These are phyloP conservation scores for Avena sativa DNA, from an alignment of 176 grass and related monocot genomes.

Conservation along the genomic window DNA sequence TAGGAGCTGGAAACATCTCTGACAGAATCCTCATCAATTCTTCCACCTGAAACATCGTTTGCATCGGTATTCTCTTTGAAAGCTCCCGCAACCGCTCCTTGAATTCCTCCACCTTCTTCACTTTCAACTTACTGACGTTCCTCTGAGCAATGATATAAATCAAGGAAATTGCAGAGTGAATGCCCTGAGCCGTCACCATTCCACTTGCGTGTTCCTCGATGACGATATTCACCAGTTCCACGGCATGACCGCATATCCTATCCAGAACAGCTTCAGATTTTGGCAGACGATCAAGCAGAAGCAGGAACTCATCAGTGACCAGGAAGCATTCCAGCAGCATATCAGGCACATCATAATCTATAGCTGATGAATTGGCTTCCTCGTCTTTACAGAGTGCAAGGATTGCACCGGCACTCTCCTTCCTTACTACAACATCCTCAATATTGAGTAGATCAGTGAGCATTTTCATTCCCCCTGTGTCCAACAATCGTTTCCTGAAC, in stretches of 20 bases:
- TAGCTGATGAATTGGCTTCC: constrained; percentile 28
- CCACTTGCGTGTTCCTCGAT: constrained; percentile 16
- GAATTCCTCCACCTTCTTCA: constrained; percentile 49
- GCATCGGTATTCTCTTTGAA: constrained; percentile 35
- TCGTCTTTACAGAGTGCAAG: constrained; percentile 38
- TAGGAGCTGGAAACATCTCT: constrained; percentile 13
- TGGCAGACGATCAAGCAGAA: constrained; percentile 38
- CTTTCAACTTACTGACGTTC: constrained; percentile 40
- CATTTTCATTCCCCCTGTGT: constrained; percentile 46
- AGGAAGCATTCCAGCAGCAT: constrained; percentile 43
- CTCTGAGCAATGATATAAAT: constrained; percentile 26
- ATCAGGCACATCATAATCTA: constrained; percentile 23
- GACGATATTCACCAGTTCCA: constrained; percentile 41
- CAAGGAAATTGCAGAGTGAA: constrained; percentile 44
- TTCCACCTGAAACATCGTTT: constrained; percentile 44
- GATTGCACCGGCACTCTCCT: constrained; percentile 48
- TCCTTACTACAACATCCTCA: constrained; percentile 37
- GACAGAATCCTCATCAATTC: constrained; percentile 26
- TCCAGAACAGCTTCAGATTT: constrained; percentile 14
- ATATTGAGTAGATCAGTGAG: constrained; percentile 41
- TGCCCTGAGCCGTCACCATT: constrained; percentile 18
- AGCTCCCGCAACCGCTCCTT: constrained; percentile 38
- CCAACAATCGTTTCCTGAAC: constrained; percentile 48
- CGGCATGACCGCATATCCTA: constrained; percentile 29
- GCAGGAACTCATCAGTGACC: constrained; percentile 42